Percentiles rank a stretch among this genome's conserved stretches.
Conservation (phyloP, 306 rosid genomes). For the Pyrus pyrifolia region DNA sequence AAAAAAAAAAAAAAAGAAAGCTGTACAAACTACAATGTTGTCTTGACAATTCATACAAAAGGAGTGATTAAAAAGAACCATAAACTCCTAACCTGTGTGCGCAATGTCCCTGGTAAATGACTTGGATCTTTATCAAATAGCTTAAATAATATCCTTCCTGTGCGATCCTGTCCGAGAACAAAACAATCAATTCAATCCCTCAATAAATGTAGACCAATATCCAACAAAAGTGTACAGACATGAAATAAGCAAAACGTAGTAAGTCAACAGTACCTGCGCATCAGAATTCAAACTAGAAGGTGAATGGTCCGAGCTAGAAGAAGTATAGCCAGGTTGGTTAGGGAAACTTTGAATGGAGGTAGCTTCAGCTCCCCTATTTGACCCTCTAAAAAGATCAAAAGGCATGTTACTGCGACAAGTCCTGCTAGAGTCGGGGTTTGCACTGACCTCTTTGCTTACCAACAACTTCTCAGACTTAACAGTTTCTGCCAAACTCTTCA, state of each 20-base stretch:
- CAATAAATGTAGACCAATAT: conserved; percentile 3
- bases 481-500: conserved; percentile 41
- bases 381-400: conserved; percentile 66
- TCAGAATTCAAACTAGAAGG: conserved; percentile 88
- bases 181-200: conserved; percentile 9
- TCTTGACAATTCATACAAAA: not conserved
- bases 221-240: not conserved
- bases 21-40: not conserved
- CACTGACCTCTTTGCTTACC: conserved; percentile 24
- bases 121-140: conserved; percentile 89
- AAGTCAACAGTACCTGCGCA: conserved; percentile 51
- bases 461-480: conserved; percentile 34
- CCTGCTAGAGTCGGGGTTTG: conserved; percentile 35
- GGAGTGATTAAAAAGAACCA: not conserved
- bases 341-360: conserved; percentile 60
- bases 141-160: conserved; percentile 77
- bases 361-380: conserved; percentile 42
- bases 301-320: conserved; percentile 85
- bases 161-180: conserved; percentile 55
- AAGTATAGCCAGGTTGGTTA: conserved; percentile 68
- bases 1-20: not conserved
- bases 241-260: not conserved
- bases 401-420: conserved; percentile 41
- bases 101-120: conserved; percentile 67
- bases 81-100: conserved; percentile 57